These are phyloP conservation scores for Spizellomyces punctatus DNA, from an alignment of 192 early-diverging fungal genomes.

Conservation along the genomic window DNA sequence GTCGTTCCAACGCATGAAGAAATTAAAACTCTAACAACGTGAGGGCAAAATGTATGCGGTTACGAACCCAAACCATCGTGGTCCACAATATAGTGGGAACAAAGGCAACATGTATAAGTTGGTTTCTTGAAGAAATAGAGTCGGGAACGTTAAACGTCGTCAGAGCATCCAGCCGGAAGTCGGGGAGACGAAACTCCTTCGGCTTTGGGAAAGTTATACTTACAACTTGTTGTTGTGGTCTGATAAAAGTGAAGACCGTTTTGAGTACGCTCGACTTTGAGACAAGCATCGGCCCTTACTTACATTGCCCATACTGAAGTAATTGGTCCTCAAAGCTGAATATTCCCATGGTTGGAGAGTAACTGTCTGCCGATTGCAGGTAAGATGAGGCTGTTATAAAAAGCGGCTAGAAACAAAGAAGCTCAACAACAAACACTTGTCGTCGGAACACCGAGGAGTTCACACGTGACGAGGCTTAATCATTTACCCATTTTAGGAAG, in stretches of 20 bases:
- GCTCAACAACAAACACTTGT: too few relatives aligned
- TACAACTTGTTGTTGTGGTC: constrained; percentile 67
- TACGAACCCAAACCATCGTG: constrained; percentile 61
- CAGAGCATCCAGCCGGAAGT: too few relatives aligned
- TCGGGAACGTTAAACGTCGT: not conserved
- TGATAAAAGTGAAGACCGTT: constrained; percentile 22
- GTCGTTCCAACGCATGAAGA: not conserved
- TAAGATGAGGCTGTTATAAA: too few relatives aligned
- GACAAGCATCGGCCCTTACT: not conserved
- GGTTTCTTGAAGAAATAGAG: constrained; percentile 58
- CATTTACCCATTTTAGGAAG: too few relatives aligned
- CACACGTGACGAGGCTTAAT: too few relatives aligned
- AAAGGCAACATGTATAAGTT: constrained; percentile 83
- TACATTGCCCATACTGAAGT: constrained; percentile 73
- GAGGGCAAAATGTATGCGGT: constrained; percentile 8
- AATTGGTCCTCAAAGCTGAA: constrained; percentile 84
- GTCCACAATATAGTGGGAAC: constrained; percentile 92
- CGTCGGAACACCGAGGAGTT: too few relatives aligned
- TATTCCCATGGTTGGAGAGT: constrained; percentile 35
- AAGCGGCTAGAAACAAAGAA: too few relatives aligned
- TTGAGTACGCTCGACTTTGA: not conserved
- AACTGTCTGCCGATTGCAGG: too few relatives aligned
- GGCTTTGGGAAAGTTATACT: not conserved
- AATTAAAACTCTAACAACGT: not conserved
- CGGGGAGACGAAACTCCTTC: too few relatives aligned